Evolutionary conservation across 2,329 filamentous ascomycete genomes (phyloP).

Genomic region (Myriosclerotinia scirpicola): DNA sequence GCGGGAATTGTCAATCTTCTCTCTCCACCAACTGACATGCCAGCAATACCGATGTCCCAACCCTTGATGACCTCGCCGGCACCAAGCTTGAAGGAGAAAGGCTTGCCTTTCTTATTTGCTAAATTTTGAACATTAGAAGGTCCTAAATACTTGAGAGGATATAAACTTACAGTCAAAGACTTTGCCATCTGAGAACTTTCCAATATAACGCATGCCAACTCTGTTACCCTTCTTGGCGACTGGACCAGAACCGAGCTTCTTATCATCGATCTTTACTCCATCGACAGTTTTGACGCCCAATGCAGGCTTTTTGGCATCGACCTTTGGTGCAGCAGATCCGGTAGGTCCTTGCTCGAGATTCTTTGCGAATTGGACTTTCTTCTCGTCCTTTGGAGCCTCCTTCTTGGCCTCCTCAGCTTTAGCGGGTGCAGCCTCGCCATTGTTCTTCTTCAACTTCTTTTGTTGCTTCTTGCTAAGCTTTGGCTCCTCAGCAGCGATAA

Average conservation of each 20-base stretch:
- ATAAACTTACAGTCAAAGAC: conserved; percentile 82
- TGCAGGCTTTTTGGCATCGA: conserved; percentile 49
- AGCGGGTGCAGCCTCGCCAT: conserved; percentile 74
- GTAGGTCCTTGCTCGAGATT: conserved; percentile 97
- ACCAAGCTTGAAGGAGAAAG: conserved; percentile 94
- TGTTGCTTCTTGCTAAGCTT: conserved; percentile 94
- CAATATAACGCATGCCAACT: conserved; percentile 95
- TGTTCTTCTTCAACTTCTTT: conserved; percentile 99
- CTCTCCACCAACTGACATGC: conserved; percentile 93
- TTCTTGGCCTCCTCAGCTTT: conserved; percentile 60
- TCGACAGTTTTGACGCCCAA: conserved; percentile 76
- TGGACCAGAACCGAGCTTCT: conserved; percentile 83
- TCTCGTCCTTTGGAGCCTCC: conserved; percentile 50
- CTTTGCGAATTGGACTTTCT: conserved; percentile 99
- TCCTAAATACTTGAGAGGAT: not conserved
- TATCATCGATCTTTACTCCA: conserved; percentile 92
- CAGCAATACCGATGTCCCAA: conserved; percentile 91
- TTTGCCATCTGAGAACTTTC: conserved; percentile 92
- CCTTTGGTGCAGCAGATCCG: conserved; percentile 56
- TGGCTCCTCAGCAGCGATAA: conserved; percentile 68
- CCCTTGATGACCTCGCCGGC: conserved; percentile 97
- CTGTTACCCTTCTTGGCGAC: conserved; percentile 87
- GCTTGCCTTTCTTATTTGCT: conserved; percentile 99
- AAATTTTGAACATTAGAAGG: conserved; percentile 24
- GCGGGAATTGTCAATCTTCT: conserved; percentile 88